phyloP scores from a whole-genome alignment of 1,284 basidiomycete species.

The Heterobasidion irregulare region DNA sequence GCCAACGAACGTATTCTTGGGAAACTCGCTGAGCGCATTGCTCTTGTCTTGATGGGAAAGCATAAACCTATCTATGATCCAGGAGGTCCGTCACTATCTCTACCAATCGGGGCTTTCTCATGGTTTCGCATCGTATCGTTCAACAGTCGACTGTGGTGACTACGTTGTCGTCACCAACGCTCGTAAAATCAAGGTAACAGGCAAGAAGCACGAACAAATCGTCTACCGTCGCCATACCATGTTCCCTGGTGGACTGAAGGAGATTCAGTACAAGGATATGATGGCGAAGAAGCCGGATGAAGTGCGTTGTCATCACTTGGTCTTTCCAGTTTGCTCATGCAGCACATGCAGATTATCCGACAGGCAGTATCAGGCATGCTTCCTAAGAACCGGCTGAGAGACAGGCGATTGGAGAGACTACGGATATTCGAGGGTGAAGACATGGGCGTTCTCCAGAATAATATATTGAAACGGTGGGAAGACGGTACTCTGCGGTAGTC shows the following conservation, averaged over 20 bases:
- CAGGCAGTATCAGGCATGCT: constrained; percentile 95
- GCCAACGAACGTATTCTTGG: constrained; percentile 87
- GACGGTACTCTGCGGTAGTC: constrained; percentile 47
- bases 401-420: constrained; percentile 76
- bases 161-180: constrained; percentile 97
- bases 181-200: constrained; percentile 79
- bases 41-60: constrained; percentile 96
- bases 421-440: constrained; percentile 77
- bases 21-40: constrained; percentile 90
- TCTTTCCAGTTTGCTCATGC: background rate
- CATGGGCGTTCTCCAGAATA: constrained; percentile 60
- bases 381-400: constrained; percentile 90
- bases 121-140: background rate
- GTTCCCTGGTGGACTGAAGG: constrained; percentile 92
- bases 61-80: constrained; percentile 98
- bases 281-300: constrained; percentile 85
- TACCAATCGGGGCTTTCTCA: background rate
- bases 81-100: constrained; percentile 50
- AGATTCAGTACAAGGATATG: constrained; percentile 78
- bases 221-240: constrained; percentile 88
- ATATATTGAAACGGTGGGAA: constrained; percentile 69
- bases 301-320: constrained; percentile 40
- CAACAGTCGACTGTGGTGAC: constrained; percentile 88
- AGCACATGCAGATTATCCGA: constrained; percentile 72
- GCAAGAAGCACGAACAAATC: constrained; percentile 83